Evolutionary conservation across 2,329 filamentous ascomycete species (phyloP).

Genomic region (Macroventuria anomochaeta): DNA sequence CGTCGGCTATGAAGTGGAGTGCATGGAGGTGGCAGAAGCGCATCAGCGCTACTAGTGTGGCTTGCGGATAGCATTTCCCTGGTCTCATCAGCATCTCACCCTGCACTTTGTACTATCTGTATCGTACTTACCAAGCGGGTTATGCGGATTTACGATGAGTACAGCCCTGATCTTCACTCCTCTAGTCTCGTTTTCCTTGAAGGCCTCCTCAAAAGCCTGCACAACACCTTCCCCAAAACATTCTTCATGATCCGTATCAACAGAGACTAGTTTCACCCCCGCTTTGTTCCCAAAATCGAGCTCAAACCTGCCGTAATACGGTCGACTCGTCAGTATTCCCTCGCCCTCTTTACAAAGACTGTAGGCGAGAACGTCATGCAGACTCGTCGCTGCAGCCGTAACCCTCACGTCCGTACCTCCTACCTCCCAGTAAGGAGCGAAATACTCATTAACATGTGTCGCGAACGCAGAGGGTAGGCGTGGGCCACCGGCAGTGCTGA

Average conservation of each 20-base stretch:
- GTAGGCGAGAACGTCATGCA: slow-evolving; percentile 54
- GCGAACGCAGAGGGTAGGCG: neutral
- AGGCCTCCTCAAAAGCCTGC: neutral
- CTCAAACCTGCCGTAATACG: slow-evolving; percentile 58
- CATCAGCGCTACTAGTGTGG: slow-evolving; percentile 53
- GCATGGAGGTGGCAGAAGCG: slow-evolving; percentile 57
- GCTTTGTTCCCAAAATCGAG: slow-evolving; percentile 57
- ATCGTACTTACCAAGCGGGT: slow-evolving; percentile 9
- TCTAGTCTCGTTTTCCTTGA: neutral
- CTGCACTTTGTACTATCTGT: neutral
- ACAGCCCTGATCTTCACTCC: slow-evolving; percentile 1
- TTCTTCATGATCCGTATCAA: slow-evolving; percentile 24
- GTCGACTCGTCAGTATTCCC: slow-evolving; percentile 55
- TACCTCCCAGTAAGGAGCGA: slow-evolving; percentile 29
- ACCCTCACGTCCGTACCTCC: slow-evolving; percentile 48
- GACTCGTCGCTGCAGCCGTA: slow-evolving; percentile 51
- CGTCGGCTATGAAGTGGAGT: slow-evolving; percentile 63
- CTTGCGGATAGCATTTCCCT: slow-evolving; percentile 42
- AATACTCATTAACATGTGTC: slow-evolving; percentile 1
- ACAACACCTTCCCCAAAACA: slow-evolving; percentile 13
- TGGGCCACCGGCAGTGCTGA: neutral
- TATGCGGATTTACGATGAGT: slow-evolving; percentile 5
- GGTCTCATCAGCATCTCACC: neutral
- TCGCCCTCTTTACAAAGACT: slow-evolving; percentile 54
- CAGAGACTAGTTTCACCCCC: slow-evolving; percentile 19